These are phyloP conservation scores for Populus simonii DNA, from an alignment of 345 rosid genomes.

Conservation along the genomic window DNA sequence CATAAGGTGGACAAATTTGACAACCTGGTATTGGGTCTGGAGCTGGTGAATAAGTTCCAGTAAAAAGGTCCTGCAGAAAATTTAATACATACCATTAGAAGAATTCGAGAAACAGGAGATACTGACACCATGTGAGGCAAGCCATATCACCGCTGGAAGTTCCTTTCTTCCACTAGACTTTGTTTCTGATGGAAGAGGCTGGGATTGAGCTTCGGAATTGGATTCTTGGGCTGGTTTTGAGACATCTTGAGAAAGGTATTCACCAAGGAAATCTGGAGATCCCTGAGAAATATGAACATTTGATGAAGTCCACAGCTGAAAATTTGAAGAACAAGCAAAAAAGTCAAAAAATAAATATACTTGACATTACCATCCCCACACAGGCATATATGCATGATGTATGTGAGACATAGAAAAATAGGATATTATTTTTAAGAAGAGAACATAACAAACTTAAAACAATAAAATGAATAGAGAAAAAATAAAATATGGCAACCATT, in stretches of 20 bases:
- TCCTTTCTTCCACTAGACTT: conserved; percentile 48
- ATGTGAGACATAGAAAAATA: neutral
- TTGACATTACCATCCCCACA: neutral
- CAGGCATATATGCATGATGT: neutral
- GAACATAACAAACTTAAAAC: neutral
- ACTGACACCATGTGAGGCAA: neutral
- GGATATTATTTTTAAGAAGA: neutral
- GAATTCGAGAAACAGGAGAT: conserved; percentile 9
- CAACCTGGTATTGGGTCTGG: conserved; percentile 43
- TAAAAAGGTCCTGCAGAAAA: conserved; percentile 63
- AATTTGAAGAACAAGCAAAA: conserved; percentile 7
- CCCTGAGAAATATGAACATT: conserved; percentile 27
- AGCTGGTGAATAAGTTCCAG: conserved; percentile 43
- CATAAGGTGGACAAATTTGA: conserved; percentile 46
- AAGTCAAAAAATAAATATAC: neutral
- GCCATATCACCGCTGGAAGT: conserved; percentile 60
- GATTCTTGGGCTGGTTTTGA: conserved; percentile 26
- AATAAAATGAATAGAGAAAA: neutral
- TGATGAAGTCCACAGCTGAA: conserved; percentile 29
- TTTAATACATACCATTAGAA: conserved; percentile 11
- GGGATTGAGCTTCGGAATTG: conserved; percentile 26
- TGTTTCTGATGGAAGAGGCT: conserved; percentile 31
- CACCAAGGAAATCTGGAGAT: conserved; percentile 24
- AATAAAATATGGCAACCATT: neutral
- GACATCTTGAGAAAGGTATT: conserved; percentile 29